Percentiles rank a stretch among this genome's conserved stretches.
Evolutionary conservation across 2,329 filamentous ascomycete genomes (phyloP).

Genomic region (Cladosporium sp.): DNA sequence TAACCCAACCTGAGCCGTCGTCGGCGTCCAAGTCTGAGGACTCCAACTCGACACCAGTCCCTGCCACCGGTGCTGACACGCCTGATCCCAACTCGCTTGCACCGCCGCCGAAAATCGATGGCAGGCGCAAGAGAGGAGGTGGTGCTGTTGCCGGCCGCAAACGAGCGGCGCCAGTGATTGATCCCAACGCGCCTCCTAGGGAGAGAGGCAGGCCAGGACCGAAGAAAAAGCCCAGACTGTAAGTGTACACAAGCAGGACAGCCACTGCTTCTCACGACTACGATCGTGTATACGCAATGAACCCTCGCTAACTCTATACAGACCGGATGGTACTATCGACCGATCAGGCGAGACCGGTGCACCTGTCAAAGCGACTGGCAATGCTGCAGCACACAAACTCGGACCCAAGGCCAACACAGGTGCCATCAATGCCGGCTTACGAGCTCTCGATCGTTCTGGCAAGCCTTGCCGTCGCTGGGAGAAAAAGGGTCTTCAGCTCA

Average conservation of each 20-base stretch:
- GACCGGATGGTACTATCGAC: slow-evolving; percentile 49
- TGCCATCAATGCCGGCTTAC: slow-evolving; percentile 93
- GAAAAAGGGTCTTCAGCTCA: slow-evolving; percentile 75
- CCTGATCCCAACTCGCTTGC: slow-evolving; percentile 38
- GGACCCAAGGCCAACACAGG: slow-evolving; percentile 96
- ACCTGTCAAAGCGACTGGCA: slow-evolving; percentile 13
- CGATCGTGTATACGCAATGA: neutral
- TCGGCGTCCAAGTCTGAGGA: slow-evolving; percentile 37
- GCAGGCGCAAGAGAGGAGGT: slow-evolving; percentile 65
- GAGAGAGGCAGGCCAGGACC: slow-evolving; percentile 76
- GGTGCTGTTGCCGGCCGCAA: slow-evolving; percentile 28
- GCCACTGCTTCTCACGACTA: neutral
- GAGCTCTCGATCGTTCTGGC: slow-evolving; percentile 86
- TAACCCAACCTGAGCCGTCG: slow-evolving; percentile 9
- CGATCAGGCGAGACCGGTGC: slow-evolving; percentile 35
- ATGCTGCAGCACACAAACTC: slow-evolving; percentile 66
- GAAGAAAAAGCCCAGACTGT: slow-evolving; percentile 95
- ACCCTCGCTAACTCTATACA: slow-evolving; percentile 28
- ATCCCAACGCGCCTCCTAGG: slow-evolving; percentile 37
- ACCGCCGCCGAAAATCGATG: slow-evolving; percentile 42
- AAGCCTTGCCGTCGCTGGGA: slow-evolving; percentile 91
- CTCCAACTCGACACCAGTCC: slow-evolving; percentile 37
- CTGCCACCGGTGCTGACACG: slow-evolving; percentile 29
- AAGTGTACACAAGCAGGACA: slow-evolving; percentile 45
- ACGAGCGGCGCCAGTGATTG: slow-evolving; percentile 40